Percentiles rank a stretch among this genome's conserved stretches.
Conservation (phyloP, 2,329 filamentous ascomycete genomes). For the Bimuria novae-zelandiae region DNA sequence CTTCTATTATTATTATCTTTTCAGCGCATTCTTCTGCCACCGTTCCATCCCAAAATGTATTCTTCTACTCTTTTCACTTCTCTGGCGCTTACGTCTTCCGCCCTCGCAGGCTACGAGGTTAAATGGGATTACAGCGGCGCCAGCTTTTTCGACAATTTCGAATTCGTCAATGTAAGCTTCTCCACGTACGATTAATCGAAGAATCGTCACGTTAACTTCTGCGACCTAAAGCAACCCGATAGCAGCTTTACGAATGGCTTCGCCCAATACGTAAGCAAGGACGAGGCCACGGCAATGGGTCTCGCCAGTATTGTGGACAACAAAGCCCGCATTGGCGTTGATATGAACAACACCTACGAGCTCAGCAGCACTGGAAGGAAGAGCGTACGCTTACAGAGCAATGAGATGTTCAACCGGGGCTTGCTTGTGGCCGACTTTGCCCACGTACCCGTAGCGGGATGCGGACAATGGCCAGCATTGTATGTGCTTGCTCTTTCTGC, state of each 20-base stretch:
- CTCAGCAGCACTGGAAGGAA: constrained; percentile 1
- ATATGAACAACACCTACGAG: constrained; percentile 4
- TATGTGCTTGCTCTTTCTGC: neutral
- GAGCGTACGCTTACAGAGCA: neutral
- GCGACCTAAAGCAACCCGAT: neutral
- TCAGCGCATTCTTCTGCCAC: neutral
- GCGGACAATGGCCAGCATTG: constrained; percentile 5
- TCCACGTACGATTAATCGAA: too few species aligned
- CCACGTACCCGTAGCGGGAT: constrained; percentile 2
- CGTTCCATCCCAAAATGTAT: neutral
- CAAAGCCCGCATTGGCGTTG: constrained; percentile 1
- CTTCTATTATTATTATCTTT: neutral
- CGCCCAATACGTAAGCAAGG: neutral
- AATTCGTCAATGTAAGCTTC: neutral
- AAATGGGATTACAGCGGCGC: constrained; percentile 2
- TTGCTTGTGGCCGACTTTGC: constrained; percentile 3
- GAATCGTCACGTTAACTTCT: neutral
- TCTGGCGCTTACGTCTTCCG: neutral
- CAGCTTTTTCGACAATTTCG: constrained; percentile 2
- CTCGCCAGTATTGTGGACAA: constrained; percentile 1
- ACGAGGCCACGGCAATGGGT: neutral
- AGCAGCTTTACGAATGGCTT: constrained; percentile 5
- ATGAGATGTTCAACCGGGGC: neutral
- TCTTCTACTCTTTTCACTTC: constrained; percentile 1
- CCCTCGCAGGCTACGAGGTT: neutral